Conservation (phyloP, 1,284 basidiomycete species). For the Heimioporus punctisporus region DNA sequence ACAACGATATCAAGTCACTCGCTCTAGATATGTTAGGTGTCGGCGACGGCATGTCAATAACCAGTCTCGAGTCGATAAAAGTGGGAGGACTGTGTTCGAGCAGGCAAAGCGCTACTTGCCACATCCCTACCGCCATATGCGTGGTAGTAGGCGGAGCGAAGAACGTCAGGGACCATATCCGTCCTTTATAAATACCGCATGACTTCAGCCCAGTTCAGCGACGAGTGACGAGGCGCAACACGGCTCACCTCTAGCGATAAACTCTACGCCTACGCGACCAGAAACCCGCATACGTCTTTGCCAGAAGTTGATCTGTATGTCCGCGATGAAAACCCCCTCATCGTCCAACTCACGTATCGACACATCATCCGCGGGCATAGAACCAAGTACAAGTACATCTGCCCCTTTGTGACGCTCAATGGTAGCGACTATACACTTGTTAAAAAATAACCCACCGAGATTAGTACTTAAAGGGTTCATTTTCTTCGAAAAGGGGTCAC, state of each 20-base stretch:
- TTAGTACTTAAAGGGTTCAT: slow-evolving; percentile 9
- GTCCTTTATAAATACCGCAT: slow-evolving; percentile 39
- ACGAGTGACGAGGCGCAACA: not conserved
- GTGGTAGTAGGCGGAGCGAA: slow-evolving; percentile 35
- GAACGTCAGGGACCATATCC: slow-evolving; percentile 65
- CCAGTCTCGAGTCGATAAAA: slow-evolving; percentile 56
- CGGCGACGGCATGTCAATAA: slow-evolving; percentile 43
- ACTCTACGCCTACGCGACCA: slow-evolving; percentile 55
- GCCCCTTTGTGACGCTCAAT: slow-evolving; percentile 35
- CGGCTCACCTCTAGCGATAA: slow-evolving; percentile 63
- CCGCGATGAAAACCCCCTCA: slow-evolving; percentile 54
- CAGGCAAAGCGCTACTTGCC: slow-evolving; percentile 57
- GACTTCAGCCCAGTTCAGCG: too few species aligned
- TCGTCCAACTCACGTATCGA: slow-evolving; percentile 48
- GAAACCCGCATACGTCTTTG: slow-evolving; percentile 73
- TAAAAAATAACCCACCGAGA: slow-evolving; percentile 7
- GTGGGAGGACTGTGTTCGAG: slow-evolving; percentile 63
- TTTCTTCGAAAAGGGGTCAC: slow-evolving; percentile 11
- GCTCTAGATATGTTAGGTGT: not conserved
- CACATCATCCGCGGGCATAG: slow-evolving; percentile 53
- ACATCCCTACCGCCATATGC: slow-evolving; percentile 34
- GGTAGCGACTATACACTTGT: not conserved
- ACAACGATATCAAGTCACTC: slow-evolving; percentile 15
- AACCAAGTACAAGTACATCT: slow-evolving; percentile 62
- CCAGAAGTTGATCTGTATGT: slow-evolving; percentile 59